phyloP scores from a whole-genome alignment of 768 basidiomycete species.

The Lentinula aciculospora region DNA sequence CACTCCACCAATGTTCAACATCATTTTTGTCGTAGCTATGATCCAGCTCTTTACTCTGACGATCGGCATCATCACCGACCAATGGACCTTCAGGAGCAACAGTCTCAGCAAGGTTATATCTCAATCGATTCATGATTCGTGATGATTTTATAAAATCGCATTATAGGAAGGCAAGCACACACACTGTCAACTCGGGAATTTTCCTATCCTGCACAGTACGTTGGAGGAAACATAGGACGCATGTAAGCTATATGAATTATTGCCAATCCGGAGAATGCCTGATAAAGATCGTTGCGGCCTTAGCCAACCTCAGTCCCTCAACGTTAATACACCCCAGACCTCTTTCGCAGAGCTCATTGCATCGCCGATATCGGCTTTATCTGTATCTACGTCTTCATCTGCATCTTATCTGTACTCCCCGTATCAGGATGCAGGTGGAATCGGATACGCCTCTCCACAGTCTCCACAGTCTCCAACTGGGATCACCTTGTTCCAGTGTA shows the following conservation, averaged over 20 bases:
- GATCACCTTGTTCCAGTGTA: neutral
- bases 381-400: neutral
- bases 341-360: neutral
- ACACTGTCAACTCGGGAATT: neutral
- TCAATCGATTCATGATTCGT: too few species aligned
- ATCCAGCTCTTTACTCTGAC: neutral
- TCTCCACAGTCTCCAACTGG: neutral
- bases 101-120: too few species aligned
- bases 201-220: neutral
- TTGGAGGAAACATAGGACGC: neutral
- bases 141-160: too few species aligned
- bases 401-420: neutral
- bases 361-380: neutral
- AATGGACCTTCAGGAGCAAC: neutral
- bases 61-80: neutral
- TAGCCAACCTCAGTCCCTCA: neutral
- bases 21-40: neutral
- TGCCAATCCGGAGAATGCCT: too few species aligned
- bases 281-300: too few species aligned
- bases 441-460: neutral
- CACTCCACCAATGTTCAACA: neutral
- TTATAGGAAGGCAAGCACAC: neutral
- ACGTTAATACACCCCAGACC: neutral
- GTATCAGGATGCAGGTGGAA: neutral
- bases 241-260: neutral